Evolutionary conservation across 2,329 filamentous ascomycete genomes (phyloP).

Genomic region (Coleophoma cylindrospora): DNA sequence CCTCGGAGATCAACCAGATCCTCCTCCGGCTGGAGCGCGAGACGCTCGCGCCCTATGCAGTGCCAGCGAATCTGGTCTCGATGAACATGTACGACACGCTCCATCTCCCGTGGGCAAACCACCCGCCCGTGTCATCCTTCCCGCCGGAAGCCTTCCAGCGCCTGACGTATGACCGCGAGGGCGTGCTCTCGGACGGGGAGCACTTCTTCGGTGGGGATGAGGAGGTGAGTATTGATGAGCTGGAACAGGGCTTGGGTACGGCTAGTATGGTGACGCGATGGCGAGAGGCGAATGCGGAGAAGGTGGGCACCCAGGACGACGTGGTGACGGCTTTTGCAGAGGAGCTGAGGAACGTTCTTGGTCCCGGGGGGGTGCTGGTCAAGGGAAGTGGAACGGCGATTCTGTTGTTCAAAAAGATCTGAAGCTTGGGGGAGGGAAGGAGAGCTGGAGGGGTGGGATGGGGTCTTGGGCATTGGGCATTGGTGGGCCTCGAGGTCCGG

Average conservation of each 20-base stretch:
- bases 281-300: neutral
- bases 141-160: slow-evolving; percentile 26
- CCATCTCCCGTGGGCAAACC: slow-evolving; percentile 35
- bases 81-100: slow-evolving; percentile 34
- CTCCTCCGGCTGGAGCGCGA: slow-evolving; percentile 31
- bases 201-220: slow-evolving; percentile 22
- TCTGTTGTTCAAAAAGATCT: no score
- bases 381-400: no score
- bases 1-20: slow-evolving; percentile 28
- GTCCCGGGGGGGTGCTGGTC: no score
- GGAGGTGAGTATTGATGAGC: neutral
- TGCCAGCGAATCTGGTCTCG: slow-evolving; percentile 31
- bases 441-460: no score
- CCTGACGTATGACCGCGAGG: slow-evolving; percentile 30
- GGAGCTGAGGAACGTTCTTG: no score
- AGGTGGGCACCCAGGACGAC: no score
- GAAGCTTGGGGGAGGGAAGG: no score
- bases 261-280: slow-evolving; percentile 32
- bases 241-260: slow-evolving; percentile 25
- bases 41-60: slow-evolving; percentile 30
- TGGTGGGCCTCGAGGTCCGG: no score
- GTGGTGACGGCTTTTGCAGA: no score
- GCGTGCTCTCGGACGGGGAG: slow-evolving; percentile 17
- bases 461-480: no score
- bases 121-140: slow-evolving; percentile 24